Evolutionary conservation across 2,329 filamentous ascomycete genomes (phyloP).

Genomic region (Cercospora sesami): DNA sequence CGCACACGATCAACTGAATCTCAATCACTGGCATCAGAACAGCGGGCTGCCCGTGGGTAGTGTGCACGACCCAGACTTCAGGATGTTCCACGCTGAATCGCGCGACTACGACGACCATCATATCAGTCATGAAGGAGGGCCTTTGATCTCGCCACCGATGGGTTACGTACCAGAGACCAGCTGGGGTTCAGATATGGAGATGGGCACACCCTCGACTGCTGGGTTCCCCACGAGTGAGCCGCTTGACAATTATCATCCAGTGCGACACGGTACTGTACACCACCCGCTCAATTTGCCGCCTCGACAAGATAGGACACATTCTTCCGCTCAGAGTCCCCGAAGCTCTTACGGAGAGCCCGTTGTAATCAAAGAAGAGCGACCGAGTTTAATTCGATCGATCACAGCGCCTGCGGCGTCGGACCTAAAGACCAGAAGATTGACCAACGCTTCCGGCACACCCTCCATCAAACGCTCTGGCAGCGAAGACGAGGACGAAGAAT

Average conservation of each 20-base stretch:
- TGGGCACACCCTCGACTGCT: constrained; percentile 34
- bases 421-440: constrained; percentile 19
- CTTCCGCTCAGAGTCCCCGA: constrained; percentile 29
- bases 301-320: constrained; percentile 21
- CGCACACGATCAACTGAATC: constrained; percentile 25
- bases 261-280: constrained; percentile 24
- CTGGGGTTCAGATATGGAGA: constrained; percentile 35
- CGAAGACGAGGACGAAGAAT: constrained; percentile 37
- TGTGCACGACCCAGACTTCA: constrained; percentile 34
- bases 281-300: constrained; percentile 25
- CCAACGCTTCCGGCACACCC: constrained; percentile 20
- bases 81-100: constrained; percentile 31
- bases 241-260: constrained; percentile 29
- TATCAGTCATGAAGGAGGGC: constrained; percentile 23
- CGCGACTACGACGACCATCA: constrained; percentile 24
- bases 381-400: constrained; percentile 29
- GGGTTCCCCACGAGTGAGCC: constrained; percentile 26
- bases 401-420: constrained; percentile 32
- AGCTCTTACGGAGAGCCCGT: constrained; percentile 27
- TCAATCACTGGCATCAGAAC: constrained; percentile 28
- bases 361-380: constrained; percentile 25
- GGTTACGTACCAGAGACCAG: constrained; percentile 30
- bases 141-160: constrained; percentile 31
- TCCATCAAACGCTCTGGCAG: constrained; percentile 31
- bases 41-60: constrained; percentile 27